Evolutionary conservation across 108 stramenopile genomes (phyloP).

Genomic region (Epipyxis sp.): DNA sequence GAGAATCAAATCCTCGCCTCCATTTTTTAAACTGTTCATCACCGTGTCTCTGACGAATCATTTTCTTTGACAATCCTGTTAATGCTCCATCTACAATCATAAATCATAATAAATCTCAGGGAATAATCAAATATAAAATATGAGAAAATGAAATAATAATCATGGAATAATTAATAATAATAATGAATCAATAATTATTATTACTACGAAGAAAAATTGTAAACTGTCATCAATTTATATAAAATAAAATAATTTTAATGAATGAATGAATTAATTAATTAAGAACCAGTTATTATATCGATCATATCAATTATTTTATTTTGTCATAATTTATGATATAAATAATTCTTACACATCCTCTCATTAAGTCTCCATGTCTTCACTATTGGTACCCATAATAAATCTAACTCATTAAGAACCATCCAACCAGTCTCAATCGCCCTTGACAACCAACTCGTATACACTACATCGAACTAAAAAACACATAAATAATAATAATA

Average conservation of each 20-base stretch:
- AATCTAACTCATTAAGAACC: conserved; percentile 41
- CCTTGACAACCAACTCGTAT: conserved; percentile 2
- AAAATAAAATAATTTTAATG: no score
- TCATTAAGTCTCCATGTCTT: conserved; percentile 44
- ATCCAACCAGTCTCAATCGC: conserved; percentile 14
- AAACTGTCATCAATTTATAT: no score
- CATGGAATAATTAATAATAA: no score
- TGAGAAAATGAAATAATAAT: no score
- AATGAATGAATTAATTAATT: no score
- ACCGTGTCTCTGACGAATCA: conserved; percentile 35
- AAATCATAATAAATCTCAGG: not conserved
- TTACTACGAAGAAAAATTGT: no score
- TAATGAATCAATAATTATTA: no score
- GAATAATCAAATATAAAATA: no score
- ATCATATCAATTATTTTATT: no score
- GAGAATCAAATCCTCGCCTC: conserved; percentile 74
- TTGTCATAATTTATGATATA: not conserved
- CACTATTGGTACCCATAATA: conserved; percentile 45
- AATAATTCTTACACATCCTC: conserved; percentile 2
- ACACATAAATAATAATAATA: not conserved
- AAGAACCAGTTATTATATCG: no score
- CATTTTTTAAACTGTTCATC: conserved; percentile 60
- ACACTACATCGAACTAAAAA: conserved; percentile 16
- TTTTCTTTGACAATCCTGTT: conserved; percentile 39
- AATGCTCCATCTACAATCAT: conserved; percentile 35